Evolutionary conservation across 495 filamentous ascomycete species (phyloP).

Genomic region (Glarea lozoyensis): DNA sequence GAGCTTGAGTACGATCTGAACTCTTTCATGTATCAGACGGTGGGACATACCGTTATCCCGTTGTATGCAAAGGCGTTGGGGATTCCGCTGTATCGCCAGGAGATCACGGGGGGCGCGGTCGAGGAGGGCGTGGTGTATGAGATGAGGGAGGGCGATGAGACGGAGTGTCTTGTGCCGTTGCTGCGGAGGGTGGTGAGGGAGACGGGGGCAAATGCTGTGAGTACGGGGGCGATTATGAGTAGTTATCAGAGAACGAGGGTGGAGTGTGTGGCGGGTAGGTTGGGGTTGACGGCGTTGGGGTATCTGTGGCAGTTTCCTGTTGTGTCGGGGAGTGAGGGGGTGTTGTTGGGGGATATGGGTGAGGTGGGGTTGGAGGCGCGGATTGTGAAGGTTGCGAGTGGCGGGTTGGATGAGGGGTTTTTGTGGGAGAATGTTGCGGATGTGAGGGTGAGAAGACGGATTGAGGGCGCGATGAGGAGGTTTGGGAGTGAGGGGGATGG

Average conservation of each 20-base stretch:
- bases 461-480: constrained; percentile 55
- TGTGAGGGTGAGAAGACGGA: constrained; percentile 34
- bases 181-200: constrained; percentile 48
- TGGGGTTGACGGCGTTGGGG: constrained; percentile 71
- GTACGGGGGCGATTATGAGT: constrained; percentile 83
- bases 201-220: constrained; percentile 74
- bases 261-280: constrained; percentile 72
- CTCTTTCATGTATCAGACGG: constrained; percentile 99
- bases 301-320: constrained; percentile 86
- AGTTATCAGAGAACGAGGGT: constrained; percentile 93
- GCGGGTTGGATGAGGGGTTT: constrained; percentile 71
- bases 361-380: constrained; percentile 67
- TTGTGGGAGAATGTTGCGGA: constrained; percentile 75
- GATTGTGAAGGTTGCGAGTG: constrained; percentile 90
- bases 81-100: constrained; percentile 21
- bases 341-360: constrained; percentile 73
- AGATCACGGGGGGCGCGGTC: constrained; percentile 38
- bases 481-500: constrained; percentile 59
- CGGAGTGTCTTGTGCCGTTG: constrained; percentile 73
- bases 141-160: constrained; percentile 53
- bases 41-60: constrained; percentile 80
- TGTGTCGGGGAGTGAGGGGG: constrained; percentile 30
- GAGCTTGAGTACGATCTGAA: constrained; percentile 63
- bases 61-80: constrained; percentile 70
- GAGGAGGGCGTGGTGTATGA: constrained; percentile 18